Conservation (phyloP, 192 early-diverging fungal species). For the Podila epigama region DNA sequence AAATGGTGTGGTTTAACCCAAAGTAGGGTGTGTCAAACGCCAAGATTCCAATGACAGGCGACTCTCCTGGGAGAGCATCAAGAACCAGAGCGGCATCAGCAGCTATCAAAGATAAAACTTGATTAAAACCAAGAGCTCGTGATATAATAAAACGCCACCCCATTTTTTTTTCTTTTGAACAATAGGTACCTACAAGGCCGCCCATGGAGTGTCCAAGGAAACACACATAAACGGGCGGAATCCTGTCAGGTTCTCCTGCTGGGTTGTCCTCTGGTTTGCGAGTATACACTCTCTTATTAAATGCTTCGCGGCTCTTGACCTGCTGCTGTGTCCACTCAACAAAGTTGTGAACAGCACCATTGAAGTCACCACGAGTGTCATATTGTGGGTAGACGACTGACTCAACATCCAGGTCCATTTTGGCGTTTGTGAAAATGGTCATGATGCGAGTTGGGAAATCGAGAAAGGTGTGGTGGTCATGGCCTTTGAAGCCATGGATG, state of each 20-base stretch:
- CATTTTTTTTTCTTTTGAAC: background rate
- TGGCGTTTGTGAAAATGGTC: slow-evolving; percentile 52
- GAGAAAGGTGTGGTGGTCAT: slow-evolving; percentile 52
- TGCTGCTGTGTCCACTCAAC: slow-evolving; percentile 56
- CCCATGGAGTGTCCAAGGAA: slow-evolving; percentile 65
- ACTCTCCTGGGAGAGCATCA: background rate
- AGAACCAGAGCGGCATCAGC: slow-evolving; percentile 57
- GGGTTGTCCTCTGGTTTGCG: background rate
- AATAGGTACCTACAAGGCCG: slow-evolving; percentile 68
- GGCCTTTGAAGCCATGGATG: slow-evolving; percentile 66
- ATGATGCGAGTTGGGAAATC: slow-evolving; percentile 61
- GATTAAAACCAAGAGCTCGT: background rate
- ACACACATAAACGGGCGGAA: slow-evolving; percentile 35
- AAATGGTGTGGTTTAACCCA: slow-evolving; percentile 52
- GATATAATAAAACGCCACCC: background rate
- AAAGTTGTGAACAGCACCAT: slow-evolving; percentile 54
- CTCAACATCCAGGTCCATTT: slow-evolving; percentile 48
- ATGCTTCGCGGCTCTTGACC: slow-evolving; percentile 41
- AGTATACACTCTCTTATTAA: slow-evolving; percentile 9
- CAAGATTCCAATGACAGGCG: slow-evolving; percentile 56
- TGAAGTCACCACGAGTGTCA: slow-evolving; percentile 61
- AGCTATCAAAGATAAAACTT: slow-evolving; percentile 32
- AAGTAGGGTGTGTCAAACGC: slow-evolving; percentile 67
- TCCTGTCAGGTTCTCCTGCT: background rate
- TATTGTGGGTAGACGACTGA: slow-evolving; percentile 64